phyloP scores from a whole-genome alignment of 208 protist genomes.

The Novymonas esmeraldas region DNA sequence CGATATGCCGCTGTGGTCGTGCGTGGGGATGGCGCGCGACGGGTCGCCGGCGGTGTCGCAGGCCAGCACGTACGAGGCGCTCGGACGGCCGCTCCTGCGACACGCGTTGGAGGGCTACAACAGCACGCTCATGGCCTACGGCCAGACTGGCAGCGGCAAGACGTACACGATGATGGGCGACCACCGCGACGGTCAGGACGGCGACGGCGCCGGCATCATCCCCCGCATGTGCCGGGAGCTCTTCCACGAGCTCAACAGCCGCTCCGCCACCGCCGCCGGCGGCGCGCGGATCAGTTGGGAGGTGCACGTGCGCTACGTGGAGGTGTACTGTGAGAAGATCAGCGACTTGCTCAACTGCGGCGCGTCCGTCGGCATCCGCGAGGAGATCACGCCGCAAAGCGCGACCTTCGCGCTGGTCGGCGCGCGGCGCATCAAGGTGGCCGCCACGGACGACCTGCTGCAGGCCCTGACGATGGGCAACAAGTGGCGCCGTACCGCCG shows the following conservation, averaged over 20 bases:
- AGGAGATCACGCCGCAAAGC: conserved; percentile 67
- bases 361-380: conserved; percentile 56
- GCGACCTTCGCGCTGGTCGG: conserved; percentile 69
- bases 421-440: conserved; percentile 49
- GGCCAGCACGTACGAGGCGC: conserved; percentile 71
- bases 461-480: conserved; percentile 73
- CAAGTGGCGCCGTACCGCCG: conserved; percentile 64
- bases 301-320: conserved; percentile 83
- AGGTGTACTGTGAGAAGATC: conserved; percentile 92
- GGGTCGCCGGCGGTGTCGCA: conserved; percentile 60
- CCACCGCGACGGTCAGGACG: conserved; percentile 10
- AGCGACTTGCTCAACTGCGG: conserved; percentile 83
- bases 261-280: conserved; percentile 40
- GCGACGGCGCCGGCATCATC: conserved; percentile 71
- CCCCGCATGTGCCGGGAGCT: conserved; percentile 84
- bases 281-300: conserved; percentile 78
- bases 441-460: conserved; percentile 58
- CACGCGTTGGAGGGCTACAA: conserved; percentile 93
- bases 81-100: conserved; percentile 89
- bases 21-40: conserved; percentile 44
- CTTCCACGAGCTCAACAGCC: conserved; percentile 59
- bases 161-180: conserved; percentile 92
- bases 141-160: conserved; percentile 91
- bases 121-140: conserved; percentile 92
- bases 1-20: conserved; percentile 77